Base-by-base conservation (phyloP, 495 filamentous ascomycete genomes). In the Aspergillus nanangensis region DNA sequence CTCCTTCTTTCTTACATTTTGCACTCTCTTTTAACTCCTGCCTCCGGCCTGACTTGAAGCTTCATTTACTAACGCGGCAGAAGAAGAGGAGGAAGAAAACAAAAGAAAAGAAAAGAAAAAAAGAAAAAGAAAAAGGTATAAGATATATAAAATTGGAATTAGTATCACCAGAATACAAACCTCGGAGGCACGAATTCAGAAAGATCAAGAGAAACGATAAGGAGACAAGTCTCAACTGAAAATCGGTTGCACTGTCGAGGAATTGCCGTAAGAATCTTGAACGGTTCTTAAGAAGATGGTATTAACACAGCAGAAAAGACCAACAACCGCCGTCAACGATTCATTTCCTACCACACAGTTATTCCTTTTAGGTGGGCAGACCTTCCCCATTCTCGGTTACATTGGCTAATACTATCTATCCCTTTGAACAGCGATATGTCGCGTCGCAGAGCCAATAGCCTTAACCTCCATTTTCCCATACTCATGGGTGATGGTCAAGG, bases 401-500 rank as follows among this genome's bases (percentile, higher is more conserved):
- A 23, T 17, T 14, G 24, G 25, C 25, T 25, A 42, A 41, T 10
- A 15, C 40, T 18, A 38, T 20, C 8, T 33, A 8, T 46, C 67
- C 62, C 63, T 20, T 63, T 21, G 17, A 51, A 38, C 55, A 76
- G 80, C 82, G 57, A 79, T 86, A 68, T 84, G 83, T 63, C 85
- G 90, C 40, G 78, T 95, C 50, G 87, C 89, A 31, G 90, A 95
- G 67, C 90, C 89, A 5, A 88, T 95, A 47, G 88, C 89, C 34
- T 77, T 94, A 49, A 91, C 88, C 3, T 90, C 86, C 58, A 87
- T 91, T 66, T 87, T 90, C 47, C 87, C 88, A 13, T 95, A 94
- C 66, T 87, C 90, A 45, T 94, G 85, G 82, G 79, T 83, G 50
- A 81, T 91, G 65, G 81, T 90, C 56, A 82, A 81, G 61, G 74